Conservation (phyloP, 805 yeast genomes). For the Saccharomycopsis sp. region DNA sequence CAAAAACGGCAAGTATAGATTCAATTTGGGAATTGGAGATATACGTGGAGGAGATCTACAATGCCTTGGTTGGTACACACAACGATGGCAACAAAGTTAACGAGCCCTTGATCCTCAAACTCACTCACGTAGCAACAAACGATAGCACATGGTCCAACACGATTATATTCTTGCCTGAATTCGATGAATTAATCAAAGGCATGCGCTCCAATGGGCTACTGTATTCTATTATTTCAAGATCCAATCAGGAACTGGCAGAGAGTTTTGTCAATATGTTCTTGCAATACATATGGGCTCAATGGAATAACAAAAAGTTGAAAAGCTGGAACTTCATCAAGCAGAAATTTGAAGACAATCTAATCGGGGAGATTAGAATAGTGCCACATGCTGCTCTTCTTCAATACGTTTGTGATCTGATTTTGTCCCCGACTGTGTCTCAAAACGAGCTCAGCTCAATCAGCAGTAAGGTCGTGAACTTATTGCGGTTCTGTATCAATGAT, state of each 20-base stretch:
- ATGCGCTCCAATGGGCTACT: neutral
- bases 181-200: neutral
- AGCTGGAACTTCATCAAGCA: neutral
- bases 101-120: neutral
- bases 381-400: neutral
- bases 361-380: neutral
- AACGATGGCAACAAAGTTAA: neutral
- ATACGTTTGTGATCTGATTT: neutral
- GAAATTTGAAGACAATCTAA: neutral
- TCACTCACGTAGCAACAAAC: neutral
- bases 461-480: neutral
- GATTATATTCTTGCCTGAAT: neutral
- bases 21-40: neutral
- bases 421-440: neutral
- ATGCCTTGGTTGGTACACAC: too few relatives aligned
- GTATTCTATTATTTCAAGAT: neutral
- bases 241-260: neutral
- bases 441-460: neutral
- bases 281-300: constrained; percentile 1
- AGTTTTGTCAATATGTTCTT: neutral
- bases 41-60: neutral
- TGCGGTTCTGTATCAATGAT: neutral
- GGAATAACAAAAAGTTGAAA: neutral
- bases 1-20: neutral
- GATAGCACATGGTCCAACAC: neutral